Conservation (phyloP, 2,329 filamentous ascomycete genomes). For the Apiospora kogelbergensis region DNA sequence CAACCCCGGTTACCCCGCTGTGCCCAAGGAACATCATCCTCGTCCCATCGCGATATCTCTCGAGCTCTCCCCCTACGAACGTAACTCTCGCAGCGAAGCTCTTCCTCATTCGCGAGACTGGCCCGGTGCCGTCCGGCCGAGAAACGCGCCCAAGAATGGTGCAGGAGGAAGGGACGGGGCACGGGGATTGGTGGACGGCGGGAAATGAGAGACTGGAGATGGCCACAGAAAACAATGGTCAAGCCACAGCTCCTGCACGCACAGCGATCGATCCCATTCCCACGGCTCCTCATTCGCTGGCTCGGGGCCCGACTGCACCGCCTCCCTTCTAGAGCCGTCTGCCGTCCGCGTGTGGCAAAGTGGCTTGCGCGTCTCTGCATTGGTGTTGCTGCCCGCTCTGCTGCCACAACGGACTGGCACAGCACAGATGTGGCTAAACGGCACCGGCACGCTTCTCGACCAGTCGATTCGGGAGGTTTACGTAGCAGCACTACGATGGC, state of each 20-base stretch:
- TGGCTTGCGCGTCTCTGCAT: background rate
- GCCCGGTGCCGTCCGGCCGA: slow-evolving; percentile 3
- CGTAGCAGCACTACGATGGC: background rate
- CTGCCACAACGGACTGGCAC: too few species aligned
- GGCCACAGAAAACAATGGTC: background rate
- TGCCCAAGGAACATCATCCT: background rate
- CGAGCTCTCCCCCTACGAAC: background rate
- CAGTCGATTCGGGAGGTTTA: background rate
- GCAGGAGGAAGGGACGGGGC: background rate
- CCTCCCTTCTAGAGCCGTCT: background rate
- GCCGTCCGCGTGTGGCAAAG: background rate
- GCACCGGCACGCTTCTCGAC: background rate
- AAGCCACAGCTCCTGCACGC: too few species aligned
- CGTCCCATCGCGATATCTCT: background rate
- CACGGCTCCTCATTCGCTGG: background rate
- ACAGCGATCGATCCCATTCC: background rate
- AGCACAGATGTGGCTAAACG: background rate
- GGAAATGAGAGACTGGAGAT: background rate
- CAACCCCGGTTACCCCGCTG: background rate
- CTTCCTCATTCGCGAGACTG: background rate
- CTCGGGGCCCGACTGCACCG: background rate
- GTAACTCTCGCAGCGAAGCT: background rate
- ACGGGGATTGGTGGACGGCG: background rate
- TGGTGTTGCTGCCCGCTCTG: background rate
- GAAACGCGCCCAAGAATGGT: background rate